phyloP scores from a whole-genome alignment of 148 eudicot genomes.

The Rhododendron williamsianum region DNA sequence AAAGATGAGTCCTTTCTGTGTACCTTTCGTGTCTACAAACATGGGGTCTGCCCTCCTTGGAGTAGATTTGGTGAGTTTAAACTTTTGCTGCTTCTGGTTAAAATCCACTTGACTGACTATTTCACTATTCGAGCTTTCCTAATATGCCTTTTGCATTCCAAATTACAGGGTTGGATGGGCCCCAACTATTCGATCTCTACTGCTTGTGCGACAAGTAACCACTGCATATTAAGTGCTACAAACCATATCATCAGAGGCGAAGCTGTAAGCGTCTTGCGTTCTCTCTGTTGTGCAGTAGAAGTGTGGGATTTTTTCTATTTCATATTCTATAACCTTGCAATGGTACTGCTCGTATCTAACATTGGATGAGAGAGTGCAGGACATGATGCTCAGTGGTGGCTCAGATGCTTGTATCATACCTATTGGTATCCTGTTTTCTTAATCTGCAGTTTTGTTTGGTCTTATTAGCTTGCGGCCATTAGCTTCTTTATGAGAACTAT shows the following conservation, averaged over 20 bases:
- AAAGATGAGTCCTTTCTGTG: slow-evolving; percentile 97
- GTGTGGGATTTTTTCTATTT: not conserved
- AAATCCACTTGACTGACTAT: not conserved
- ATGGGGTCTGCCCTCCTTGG: slow-evolving; percentile 99
- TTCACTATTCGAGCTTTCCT: slow-evolving; percentile 8
- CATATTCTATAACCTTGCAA: not conserved
- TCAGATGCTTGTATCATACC: slow-evolving; percentile 89
- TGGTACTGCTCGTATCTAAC: slow-evolving; percentile 8
- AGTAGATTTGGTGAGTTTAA: slow-evolving; percentile 74
- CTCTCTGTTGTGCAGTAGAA: slow-evolving; percentile 13
- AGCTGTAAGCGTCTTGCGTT: slow-evolving; percentile 60
- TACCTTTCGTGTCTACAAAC: slow-evolving; percentile 91
- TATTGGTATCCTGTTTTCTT: slow-evolving; percentile 47
- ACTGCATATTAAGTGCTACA: slow-evolving; percentile 85
- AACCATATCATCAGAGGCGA: slow-evolving; percentile 94
- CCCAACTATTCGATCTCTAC: slow-evolving; percentile 94
- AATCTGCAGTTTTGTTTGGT: not conserved
- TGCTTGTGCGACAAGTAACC: slow-evolving; percentile 99
- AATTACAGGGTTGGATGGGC: slow-evolving; percentile 94
- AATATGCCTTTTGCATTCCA: slow-evolving; percentile 11
- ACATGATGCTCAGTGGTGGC: slow-evolving; percentile 96
- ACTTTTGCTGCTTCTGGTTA: slow-evolving; percentile 4
- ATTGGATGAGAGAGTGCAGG: slow-evolving; percentile 37
- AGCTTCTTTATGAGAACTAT: slow-evolving; percentile 4
- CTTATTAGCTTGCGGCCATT: slow-evolving; percentile 1